A percentile compares a stretch with the other conserved stretches of the same genome.
Evolutionary conservation across 352 stramenopile genomes (phyloP).

Genomic region (Phytophthora constricta): DNA sequence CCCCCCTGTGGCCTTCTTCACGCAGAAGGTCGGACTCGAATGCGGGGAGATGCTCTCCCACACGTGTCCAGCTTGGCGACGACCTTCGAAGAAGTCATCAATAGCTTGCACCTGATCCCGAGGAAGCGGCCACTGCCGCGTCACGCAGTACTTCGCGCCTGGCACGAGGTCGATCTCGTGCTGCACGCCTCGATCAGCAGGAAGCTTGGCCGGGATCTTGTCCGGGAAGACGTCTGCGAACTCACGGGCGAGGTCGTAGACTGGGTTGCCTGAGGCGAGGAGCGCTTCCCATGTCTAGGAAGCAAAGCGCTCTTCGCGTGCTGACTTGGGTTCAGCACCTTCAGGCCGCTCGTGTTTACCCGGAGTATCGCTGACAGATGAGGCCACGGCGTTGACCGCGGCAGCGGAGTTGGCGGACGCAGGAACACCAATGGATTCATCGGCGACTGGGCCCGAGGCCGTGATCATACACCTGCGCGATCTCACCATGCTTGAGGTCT

Average conservation of each 20-base stretch:
- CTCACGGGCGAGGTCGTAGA: not conserved
- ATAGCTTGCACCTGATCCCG: constrained; percentile 26
- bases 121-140: constrained; percentile 27
- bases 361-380: too few species aligned
- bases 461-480: constrained; percentile 32
- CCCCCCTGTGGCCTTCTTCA: constrained; percentile 10
- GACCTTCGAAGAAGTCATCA: constrained; percentile 27
- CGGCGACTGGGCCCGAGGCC: too few species aligned
- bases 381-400: too few species aligned
- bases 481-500: constrained; percentile 22
- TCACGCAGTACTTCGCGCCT: constrained; percentile 40
- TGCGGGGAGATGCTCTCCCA: constrained; percentile 18
- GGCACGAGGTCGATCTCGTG: constrained; percentile 39
- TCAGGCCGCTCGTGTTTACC: too few species aligned
- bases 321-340: constrained; percentile 15
- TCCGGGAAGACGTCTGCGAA: constrained; percentile 32
- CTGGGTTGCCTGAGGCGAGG: not conserved
- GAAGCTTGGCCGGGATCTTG: constrained; percentile 21
- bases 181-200: constrained; percentile 15
- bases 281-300: constrained; percentile 17
- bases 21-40: constrained; percentile 10
- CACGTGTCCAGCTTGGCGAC: constrained; percentile 11
- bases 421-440: constrained; percentile 4
- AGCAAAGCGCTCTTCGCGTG: constrained; percentile 19
- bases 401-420: constrained; percentile 6